Evolutionary conservation across 306 rosid genomes (phyloP).

Genomic region (Rosa multiflora): DNA sequence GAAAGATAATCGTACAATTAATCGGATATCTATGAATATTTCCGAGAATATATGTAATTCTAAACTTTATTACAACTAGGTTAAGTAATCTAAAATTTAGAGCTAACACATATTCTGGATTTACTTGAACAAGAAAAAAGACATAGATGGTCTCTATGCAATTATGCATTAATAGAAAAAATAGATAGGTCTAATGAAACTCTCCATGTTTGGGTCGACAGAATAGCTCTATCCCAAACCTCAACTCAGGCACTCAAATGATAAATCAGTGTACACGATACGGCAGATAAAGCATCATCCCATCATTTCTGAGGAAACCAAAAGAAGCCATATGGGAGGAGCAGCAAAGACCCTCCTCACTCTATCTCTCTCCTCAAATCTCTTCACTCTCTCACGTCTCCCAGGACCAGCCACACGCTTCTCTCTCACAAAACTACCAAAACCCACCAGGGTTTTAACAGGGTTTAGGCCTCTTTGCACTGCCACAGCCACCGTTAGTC

Average conservation of each 20-base stretch:
- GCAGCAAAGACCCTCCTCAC: slow-evolving; percentile 62
- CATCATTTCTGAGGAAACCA: background rate
- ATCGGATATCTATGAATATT: too few relatives aligned
- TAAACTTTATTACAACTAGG: too few relatives aligned
- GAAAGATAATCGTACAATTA: too few relatives aligned
- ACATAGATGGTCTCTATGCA: too few relatives aligned
- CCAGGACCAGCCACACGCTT: slow-evolving; percentile 39
- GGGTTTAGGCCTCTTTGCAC: slow-evolving; percentile 66
- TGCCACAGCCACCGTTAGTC: slow-evolving; percentile 26
- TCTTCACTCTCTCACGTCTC: slow-evolving; percentile 45
- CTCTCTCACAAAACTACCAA: slow-evolving; percentile 37
- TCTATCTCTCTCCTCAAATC: slow-evolving; percentile 35
- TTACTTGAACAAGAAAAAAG: too few relatives aligned
- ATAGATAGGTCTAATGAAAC: too few relatives aligned
- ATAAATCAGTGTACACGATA: too few relatives aligned
- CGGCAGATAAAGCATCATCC: background rate
- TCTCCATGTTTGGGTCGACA: too few relatives aligned
- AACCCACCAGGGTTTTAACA: slow-evolving; percentile 35
- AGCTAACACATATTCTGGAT: too few relatives aligned
- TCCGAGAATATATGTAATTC: too few relatives aligned
- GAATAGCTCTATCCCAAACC: background rate
- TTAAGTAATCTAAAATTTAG: too few relatives aligned
- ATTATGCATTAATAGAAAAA: too few relatives aligned
- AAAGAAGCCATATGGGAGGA: slow-evolving; percentile 52
- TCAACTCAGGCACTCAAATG: background rate